A percentile compares a stretch with the other conserved stretches of the same genome.
phyloP scores from a whole-genome alignment of 1,284 basidiomycete genomes.

The Athelia psychrophila region DNA sequence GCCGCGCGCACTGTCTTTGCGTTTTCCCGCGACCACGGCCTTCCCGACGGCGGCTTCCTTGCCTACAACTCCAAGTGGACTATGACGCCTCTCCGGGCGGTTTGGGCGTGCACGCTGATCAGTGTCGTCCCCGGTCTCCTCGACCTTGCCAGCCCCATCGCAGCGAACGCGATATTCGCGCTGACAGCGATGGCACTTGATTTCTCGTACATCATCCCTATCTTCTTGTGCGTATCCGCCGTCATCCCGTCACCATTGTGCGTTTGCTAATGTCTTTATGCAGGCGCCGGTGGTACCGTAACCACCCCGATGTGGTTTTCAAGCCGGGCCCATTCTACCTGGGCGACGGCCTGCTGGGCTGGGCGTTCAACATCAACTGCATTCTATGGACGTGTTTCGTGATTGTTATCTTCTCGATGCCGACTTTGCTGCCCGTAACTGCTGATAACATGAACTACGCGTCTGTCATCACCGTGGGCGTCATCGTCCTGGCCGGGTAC shows the following conservation, averaged over 20 bases:
- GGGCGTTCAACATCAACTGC: slow-evolving; percentile 62
- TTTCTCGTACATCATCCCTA: slow-evolving; percentile 73
- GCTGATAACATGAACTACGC: slow-evolving; percentile 78
- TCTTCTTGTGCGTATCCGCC: slow-evolving; percentile 42
- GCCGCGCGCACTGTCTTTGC: slow-evolving; percentile 87
- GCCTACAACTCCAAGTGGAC: slow-evolving; percentile 64
- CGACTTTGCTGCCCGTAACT: slow-evolving; percentile 70
- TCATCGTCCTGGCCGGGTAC: not conserved
- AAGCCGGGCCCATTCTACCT: slow-evolving; percentile 90
- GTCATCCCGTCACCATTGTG: not conserved
- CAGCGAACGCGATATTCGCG: slow-evolving; percentile 84
- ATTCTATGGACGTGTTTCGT: slow-evolving; percentile 71
- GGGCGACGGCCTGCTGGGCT: slow-evolving; percentile 70
- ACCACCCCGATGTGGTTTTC: slow-evolving; percentile 84
- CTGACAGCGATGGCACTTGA: slow-evolving; percentile 74
- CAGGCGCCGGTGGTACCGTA: slow-evolving; percentile 63
- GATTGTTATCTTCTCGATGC: slow-evolving; percentile 70
- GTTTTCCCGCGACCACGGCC: slow-evolving; percentile 79
- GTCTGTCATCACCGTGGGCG: not conserved
- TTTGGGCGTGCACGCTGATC: slow-evolving; percentile 75
- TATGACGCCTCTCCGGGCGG: slow-evolving; percentile 79
- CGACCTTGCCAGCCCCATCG: slow-evolving; percentile 74
- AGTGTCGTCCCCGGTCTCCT: slow-evolving; percentile 73
- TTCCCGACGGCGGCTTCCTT: slow-evolving; percentile 83
- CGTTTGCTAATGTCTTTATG: slow-evolving; percentile 1